Base-by-base conservation (phyloP, 2,329 filamentous ascomycete genomes). In the Nemania sp. region DNA sequence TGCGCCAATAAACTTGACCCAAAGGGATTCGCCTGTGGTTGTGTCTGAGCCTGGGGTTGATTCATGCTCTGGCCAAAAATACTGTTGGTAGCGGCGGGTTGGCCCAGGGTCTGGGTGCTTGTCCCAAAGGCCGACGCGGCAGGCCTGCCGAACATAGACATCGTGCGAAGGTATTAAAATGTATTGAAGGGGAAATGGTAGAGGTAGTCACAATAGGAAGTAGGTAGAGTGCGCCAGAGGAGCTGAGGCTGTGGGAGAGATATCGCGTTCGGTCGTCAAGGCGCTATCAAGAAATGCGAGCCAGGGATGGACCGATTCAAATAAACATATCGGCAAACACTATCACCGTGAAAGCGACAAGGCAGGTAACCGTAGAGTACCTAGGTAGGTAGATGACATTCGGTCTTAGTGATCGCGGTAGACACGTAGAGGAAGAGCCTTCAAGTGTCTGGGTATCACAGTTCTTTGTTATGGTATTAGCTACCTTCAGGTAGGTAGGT, bases 41-140 rank as follows among this genome's bases (percentile, higher is more conserved):
- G 63, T 72, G 74, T 24, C 67, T 79, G 79, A 24, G 64, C 61
- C 59, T 76, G 76, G 69, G 81, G 79, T 63, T 84, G 82, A 65
- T 80, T 81, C 70, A 80, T 79, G 52, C 74, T 70, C 66, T 78
- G 77, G 45, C 82, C 82, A 67, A 86, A 85, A 5, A 84, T 52
- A 51, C 79, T 78, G 41, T 77, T 77, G 35, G 64, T 78, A 72
- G 32, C 73, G 68, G 70, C 35, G 51, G 65, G 51, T 47, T 76
- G 72, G 32, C 70, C 72, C 26, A 71, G 68, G 15, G 57, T 47
- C 53, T 76, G 74, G 52, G 67, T 72, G 62, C 61, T 67, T 20
- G 73, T 66, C 49, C 74, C 70, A 32, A 73, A 74, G 70, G 74
- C 61, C 56, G 74, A 54, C 24, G 70, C 47, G 49, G 70, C 51